Evolutionary conservation across 2,329 filamentous ascomycete species (phyloP), one percentile per base, ranked within the genome.

Genomic region (Trichoderma koningii): DNA sequence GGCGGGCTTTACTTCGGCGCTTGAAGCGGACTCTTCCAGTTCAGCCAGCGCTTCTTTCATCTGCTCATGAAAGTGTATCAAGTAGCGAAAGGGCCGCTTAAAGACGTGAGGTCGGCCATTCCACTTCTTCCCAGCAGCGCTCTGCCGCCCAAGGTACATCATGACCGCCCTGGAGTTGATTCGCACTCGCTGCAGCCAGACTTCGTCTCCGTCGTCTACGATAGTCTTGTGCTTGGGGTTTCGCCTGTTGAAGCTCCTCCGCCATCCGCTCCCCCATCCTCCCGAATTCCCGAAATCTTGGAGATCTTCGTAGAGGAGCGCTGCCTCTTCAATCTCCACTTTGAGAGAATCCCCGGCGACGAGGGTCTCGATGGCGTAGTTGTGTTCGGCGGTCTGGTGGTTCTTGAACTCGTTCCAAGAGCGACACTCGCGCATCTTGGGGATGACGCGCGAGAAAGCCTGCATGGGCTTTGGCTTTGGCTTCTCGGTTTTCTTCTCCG

Each of bases 401-500:
- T 63, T 63, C 19, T 63, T 63, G 50, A 63, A 63, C 5, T 63
- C 48, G 30, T 63, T 50, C 60, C 60, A 63, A 17, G 60, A 55
- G 7, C 47, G 38, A 19, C 50, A 47, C 17, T 63, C 60, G 14
- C 60, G 60, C 5, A 26, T 17, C 15, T 63, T 55, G 7, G 50
- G 50, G 3, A 63, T n/a, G 19, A 63, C 60, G n/a, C 60, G 60
- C n/a, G 60, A 23, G 19, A 63, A 63, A 30, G 60, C 48, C 21
- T 55, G 50, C 60, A 55, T 63, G 41, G 60, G 50, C 28, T 63
- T 63, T 47, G 50, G 60, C 50, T 55, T 63, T 55, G 60, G 60
- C 50, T 63, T 63, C 19, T 63, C 60, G 4, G 19, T 7, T 14
- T 63, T 55, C 9, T 38, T 55, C 9, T 26, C 30, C 14, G 60